These are phyloP conservation scores for Vigna radiata DNA, from an alignment of 306 rosid species.

Conservation along the genomic window DNA sequence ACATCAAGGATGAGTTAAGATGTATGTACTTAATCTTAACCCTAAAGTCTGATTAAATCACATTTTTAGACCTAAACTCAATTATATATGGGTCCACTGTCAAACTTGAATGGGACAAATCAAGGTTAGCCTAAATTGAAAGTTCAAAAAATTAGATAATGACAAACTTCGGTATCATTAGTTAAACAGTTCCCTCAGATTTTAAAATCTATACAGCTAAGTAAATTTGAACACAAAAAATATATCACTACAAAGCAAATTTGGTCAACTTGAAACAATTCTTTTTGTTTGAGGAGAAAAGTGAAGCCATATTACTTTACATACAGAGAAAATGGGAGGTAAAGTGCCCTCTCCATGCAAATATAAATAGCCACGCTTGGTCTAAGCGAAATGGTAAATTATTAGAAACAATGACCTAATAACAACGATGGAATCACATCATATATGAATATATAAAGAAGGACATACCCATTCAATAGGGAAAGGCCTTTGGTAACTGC, in stretches of 20 bases:
- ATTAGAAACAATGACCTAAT: slow-evolving; percentile 21
- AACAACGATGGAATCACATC: slow-evolving; percentile 36
- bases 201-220: not conserved
- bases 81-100: not conserved
- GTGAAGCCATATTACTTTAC: not conserved
- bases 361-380: no score
- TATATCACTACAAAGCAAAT: no score
- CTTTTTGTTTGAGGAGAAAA: not conserved
- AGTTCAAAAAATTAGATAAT: no score
- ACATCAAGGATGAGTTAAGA: not conserved
- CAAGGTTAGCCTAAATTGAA: no score
- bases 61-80: not conserved
- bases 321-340: not conserved
- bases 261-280: no score
- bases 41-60: not conserved
- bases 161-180: no score
- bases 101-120: no score
- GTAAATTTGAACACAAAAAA: no score
- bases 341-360: not conserved
- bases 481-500: slow-evolving; percentile 41
- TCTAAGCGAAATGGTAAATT: not conserved
- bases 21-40: not conserved
- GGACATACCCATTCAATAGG: slow-evolving; percentile 43
- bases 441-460: slow-evolving; percentile 43
- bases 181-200: not conserved